These are phyloP conservation scores for Immersiporthe knoxdaviesiana DNA, from an alignment of 2,329 filamentous ascomycete genomes.

Conservation along the genomic window DNA sequence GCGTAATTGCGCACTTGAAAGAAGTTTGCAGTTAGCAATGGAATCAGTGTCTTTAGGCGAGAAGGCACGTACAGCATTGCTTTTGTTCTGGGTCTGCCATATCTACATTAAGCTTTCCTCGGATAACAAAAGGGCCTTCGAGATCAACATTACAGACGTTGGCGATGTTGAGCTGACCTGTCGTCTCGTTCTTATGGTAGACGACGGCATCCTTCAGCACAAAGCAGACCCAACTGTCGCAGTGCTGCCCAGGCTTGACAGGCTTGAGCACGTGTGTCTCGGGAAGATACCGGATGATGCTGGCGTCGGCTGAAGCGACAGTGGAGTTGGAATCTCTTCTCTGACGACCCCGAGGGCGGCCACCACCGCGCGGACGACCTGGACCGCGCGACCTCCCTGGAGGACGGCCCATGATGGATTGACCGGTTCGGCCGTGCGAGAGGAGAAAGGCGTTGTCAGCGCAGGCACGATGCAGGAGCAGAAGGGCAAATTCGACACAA, in stretches of 20 bases:
- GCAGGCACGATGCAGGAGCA: neutral
- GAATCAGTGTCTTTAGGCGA: too few relatives aligned
- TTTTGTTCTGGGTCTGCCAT: slow-evolving; percentile 42
- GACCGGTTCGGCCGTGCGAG: neutral
- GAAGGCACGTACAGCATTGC: slow-evolving; percentile 45
- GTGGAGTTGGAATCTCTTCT: slow-evolving; percentile 51
- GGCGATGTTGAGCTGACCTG: slow-evolving; percentile 54
- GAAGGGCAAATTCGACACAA: neutral
- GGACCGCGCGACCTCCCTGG: slow-evolving; percentile 15
- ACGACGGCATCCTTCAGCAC: slow-evolving; percentile 64
- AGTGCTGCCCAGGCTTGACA: slow-evolving; percentile 36
- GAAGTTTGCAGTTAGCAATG: slow-evolving; percentile 15
- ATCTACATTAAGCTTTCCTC: slow-evolving; percentile 60
- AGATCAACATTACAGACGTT: slow-evolving; percentile 65
- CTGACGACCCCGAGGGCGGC: slow-evolving; percentile 36
- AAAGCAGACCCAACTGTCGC: slow-evolving; percentile 64
- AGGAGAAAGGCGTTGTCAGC: too few relatives aligned
- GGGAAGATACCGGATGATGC: slow-evolving; percentile 37
- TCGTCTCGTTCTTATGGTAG: slow-evolving; percentile 49
- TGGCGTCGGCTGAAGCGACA: slow-evolving; percentile 46
- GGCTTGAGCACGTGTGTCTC: slow-evolving; percentile 45
- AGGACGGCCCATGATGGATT: slow-evolving; percentile 16
- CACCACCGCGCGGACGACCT: slow-evolving; percentile 23
- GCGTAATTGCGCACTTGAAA: slow-evolving; percentile 40
- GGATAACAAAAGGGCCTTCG: slow-evolving; percentile 63